Conservation (phyloP, 148 eudicot species). For the Chenopodium album region DNA sequence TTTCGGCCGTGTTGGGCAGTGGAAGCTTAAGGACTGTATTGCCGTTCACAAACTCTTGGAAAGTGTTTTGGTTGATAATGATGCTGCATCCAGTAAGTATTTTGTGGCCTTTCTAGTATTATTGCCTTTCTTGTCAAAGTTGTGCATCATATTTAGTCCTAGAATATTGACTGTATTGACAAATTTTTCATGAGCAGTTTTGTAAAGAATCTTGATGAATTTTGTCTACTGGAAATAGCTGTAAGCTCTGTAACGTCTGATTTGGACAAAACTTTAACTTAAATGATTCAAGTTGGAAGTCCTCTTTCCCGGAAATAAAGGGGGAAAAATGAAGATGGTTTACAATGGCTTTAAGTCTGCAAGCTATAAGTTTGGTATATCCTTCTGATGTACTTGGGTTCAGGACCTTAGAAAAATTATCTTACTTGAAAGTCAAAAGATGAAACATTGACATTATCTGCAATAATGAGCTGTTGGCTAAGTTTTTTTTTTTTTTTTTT, state of each 20-base stretch:
- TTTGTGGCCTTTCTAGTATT: not conserved
- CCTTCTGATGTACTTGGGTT: not conserved
- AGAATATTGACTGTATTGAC: not conserved
- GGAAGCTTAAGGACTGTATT: conserved; percentile 76
- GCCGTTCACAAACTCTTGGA: conserved; percentile 74
- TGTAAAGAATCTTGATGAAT: not conserved
- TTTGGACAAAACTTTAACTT: no score
- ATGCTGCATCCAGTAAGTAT: conserved; percentile 75
- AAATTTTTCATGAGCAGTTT: not conserved
- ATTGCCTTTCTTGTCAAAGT: not conserved
- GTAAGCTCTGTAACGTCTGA: not conserved
- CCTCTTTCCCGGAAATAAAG: no score
- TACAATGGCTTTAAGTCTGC: no score
- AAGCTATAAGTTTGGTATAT: not conserved
- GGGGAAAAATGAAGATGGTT: no score
- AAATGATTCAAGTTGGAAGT: no score
- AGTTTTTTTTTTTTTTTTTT: no score
- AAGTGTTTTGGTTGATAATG: conserved; percentile 48
- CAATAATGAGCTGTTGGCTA: not conserved
- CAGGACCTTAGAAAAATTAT: not conserved
- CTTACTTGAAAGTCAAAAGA: not conserved
- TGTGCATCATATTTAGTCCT: not conserved
- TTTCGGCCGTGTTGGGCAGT: conserved; percentile 45
- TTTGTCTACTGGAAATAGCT: not conserved
- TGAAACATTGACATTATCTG: not conserved